Percentiles rank a stretch among this genome's conserved stretches.
Evolutionary conservation across 2,329 filamentous ascomycete genomes (phyloP).

Genomic region (Penicillium psychrosexuale): DNA sequence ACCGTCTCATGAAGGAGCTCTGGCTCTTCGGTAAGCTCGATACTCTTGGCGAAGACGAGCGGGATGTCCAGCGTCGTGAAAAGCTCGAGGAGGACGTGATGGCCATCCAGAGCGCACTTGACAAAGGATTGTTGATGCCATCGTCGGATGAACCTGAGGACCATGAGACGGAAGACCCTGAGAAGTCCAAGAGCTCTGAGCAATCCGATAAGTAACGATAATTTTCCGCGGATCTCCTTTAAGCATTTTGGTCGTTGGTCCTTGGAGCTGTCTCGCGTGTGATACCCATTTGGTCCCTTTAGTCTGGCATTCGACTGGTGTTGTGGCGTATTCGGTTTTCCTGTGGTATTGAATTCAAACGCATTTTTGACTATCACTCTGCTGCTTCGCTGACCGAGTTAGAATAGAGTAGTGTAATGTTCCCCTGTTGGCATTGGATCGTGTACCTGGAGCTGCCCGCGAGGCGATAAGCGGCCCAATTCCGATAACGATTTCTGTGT

Average conservation of each 20-base stretch:
- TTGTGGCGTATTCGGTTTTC: neutral
- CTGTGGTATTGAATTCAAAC: neutral
- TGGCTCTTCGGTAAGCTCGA: constrained; percentile 66
- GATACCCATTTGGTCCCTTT: constrained; percentile 1
- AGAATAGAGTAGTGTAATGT: neutral
- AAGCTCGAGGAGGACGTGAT: constrained; percentile 48
- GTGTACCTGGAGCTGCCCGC: neutral
- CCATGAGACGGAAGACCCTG: neutral
- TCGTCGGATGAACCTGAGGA: neutral
- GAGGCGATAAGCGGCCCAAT: neutral
- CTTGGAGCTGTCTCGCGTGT: neutral
- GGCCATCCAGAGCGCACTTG: constrained; percentile 47
- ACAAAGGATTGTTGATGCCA: constrained; percentile 28
- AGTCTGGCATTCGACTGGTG: neutral
- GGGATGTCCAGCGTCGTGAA: constrained; percentile 41
- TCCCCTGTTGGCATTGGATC: neutral
- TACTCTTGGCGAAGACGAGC: constrained; percentile 49
- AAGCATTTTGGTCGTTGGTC: neutral
- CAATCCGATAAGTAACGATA: neutral
- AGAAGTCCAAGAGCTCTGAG: neutral
- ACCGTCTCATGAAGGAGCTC: constrained; percentile 62
- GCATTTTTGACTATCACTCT: neutral
- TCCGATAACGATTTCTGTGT: neutral
- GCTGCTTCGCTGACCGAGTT: neutral
- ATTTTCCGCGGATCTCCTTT: too few species aligned